Evolutionary conservation across 495 filamentous ascomycete species (phyloP), one percentile per base, ranked within the genome.

Genomic region (Xylaria curta): DNA sequence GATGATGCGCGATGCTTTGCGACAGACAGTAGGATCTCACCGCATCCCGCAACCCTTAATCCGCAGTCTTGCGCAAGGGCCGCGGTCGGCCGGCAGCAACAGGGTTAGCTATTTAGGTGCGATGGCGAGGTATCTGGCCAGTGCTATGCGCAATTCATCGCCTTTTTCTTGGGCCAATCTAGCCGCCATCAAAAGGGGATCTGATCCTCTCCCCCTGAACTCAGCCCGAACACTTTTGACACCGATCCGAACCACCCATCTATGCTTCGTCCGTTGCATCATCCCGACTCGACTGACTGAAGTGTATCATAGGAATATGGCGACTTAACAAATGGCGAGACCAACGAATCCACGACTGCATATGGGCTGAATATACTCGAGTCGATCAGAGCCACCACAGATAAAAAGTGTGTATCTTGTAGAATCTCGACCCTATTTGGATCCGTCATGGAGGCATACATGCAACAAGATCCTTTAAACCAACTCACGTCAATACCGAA

Each of bases 301-400:
- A 67, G 28, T 21, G 38, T 24, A n/a, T 66, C 33, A 49, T 69
- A 79, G 77, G 77, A 79, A 74, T 78, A 75, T 68, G 78, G 76
- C 46, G 81, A 85, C 64, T 78, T 85, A 28, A 67, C 76, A 62
- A 76, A 83, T 26, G 84, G 85, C 70, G 89, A 92, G 77, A 91
- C 83, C 47, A 72, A 77, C 44, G 88, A 90, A 81, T 87, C 86
- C 42, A 92, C 91, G n/a, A 90, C 89, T 5, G 81, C 89, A 68
- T 85, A 86, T 73, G 92, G 92, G n/a, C 76, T 92, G 66, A 83
- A 82, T 69, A 88, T 94, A 68, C 75, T 94, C 9, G 87, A 91
- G 61, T 87, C 86, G 74, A 85, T 94, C 77, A 88, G 87, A 74
- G 83, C 86, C 65, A 89, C 91, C 13, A 88, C 85, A 72, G 92